phyloP scores from a whole-genome alignment of 257 asterid genomes.

The Penstemon barbatus region DNA sequence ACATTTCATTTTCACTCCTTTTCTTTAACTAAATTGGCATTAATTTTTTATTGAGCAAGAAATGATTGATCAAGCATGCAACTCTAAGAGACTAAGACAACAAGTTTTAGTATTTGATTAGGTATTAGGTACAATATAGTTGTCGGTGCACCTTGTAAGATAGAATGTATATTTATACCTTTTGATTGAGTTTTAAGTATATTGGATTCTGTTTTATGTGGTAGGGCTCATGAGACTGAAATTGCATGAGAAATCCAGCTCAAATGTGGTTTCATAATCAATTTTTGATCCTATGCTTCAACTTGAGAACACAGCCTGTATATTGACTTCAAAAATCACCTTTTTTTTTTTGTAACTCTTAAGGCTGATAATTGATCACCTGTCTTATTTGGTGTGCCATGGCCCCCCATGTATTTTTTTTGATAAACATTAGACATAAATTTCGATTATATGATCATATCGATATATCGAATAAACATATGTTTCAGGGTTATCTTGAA shows the following conservation, averaged over 20 bases:
- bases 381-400: too few relatives aligned
- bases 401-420: too few relatives aligned
- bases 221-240: constrained; percentile 24
- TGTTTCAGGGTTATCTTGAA: too few relatives aligned
- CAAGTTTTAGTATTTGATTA: constrained; percentile 1
- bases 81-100: constrained; percentile 13
- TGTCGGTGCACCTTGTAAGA: constrained; percentile 38
- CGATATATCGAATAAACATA: too few relatives aligned
- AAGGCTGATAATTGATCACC: too few relatives aligned
- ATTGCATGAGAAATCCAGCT: constrained; percentile 26
- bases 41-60: constrained; percentile 5
- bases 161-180: constrained; percentile 17
- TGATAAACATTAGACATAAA: too few relatives aligned
- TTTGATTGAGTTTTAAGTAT: constrained; percentile 11
- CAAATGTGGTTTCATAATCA: constrained; percentile 32
- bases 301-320: constrained; percentile 53
- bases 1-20: constrained; percentile 34
- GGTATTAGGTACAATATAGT: constrained; percentile 23
- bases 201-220: constrained; percentile 23
- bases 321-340: constrained; percentile 35
- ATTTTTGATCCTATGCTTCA: constrained; percentile 32
- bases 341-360: neutral
- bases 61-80: constrained; percentile 8
- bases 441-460: too few relatives aligned
- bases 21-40: constrained; percentile 8